Evolutionary conservation across 1,139 yeast species (phyloP), one percentile per base, ranked within the genome.

Genomic region (Saccharomyces uvarum): DNA sequence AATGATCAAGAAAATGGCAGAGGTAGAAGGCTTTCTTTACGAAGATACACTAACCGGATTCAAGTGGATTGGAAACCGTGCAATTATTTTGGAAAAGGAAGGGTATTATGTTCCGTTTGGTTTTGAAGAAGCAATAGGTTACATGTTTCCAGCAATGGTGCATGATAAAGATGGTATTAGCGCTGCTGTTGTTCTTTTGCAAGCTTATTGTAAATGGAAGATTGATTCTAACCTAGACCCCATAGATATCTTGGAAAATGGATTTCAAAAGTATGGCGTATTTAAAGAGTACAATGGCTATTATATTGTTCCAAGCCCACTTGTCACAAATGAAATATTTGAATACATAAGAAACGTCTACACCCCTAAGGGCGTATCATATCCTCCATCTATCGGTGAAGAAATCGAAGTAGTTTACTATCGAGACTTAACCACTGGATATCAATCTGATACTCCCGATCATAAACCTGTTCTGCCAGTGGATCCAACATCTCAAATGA

Each of bases 51-150:
- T 93, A 53, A 93, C 98, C 0, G 98, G 99, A 1, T 93, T 93
- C 75, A 93, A 93, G 71, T 93, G 99, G 99, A 86, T 93, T 51
- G 99, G 98, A 2, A 93, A 93, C 68, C 80, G 83, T 59, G 95
- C 97, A 1, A 81, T 86, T 41, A 88, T 84, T 27, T 74, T 88
- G 55, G 89, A 86, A 59, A 61, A 68, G 0, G 70, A 79, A 47
- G 96, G 96, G 0, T 82, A 68, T 63, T 62, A 54, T 5, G 96
- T 91, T 1, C 96, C 97, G 0, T 89, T 90, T 74, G 97, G 88
- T 0, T 93, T 80, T 67, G 99, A 93, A 69, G 99, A 93, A 67
- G 98, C 98, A 3, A 86, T 93, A 62, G 99, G 99, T 2, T 93
- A 83, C 73, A 89, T 93, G 97, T 88, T 90, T 64, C 75, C 81